Evolutionary conservation across 2,329 filamentous ascomycete genomes (phyloP).

Genomic region (Aspergillus persii): DNA sequence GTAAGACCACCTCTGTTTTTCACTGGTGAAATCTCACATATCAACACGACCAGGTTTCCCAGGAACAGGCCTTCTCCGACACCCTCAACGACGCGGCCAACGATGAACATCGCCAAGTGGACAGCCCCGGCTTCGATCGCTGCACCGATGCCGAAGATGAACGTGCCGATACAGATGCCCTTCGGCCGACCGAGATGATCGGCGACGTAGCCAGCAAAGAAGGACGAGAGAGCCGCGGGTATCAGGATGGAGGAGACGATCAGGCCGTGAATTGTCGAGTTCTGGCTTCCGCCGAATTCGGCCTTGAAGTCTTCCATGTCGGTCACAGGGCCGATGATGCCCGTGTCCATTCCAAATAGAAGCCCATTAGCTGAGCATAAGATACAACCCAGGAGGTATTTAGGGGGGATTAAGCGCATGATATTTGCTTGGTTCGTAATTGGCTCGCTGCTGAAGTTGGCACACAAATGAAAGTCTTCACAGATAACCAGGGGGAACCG

Average conservation of each 20-base stretch:
- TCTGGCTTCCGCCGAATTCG: neutral
- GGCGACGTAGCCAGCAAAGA: neutral
- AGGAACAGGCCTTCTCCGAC: neutral
- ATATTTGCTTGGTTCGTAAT: neutral
- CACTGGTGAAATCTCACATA: neutral
- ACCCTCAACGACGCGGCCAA: neutral
- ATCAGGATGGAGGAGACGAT: neutral
- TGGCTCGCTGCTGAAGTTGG: neutral
- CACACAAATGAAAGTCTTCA: neutral
- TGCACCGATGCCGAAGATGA: neutral
- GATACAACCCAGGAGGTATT: neutral
- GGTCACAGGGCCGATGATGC: neutral
- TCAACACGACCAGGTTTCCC: neutral
- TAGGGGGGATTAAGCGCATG: neutral
- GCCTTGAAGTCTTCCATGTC: neutral
- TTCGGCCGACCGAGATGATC: neutral
- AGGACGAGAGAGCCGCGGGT: neutral
- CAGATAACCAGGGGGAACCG: neutral
- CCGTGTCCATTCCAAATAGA: neutral
- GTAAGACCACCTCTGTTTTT: neutral
- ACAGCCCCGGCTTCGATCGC: neutral
- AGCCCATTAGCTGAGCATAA: neutral
- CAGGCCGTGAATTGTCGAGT: neutral
- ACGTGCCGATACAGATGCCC: neutral
- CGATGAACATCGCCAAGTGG: neutral